A percentile compares a stretch with the other conserved stretches of the same genome.
Conservation (phyloP, 208 protist species). For the Acanthamoeba castellanii region DNA sequence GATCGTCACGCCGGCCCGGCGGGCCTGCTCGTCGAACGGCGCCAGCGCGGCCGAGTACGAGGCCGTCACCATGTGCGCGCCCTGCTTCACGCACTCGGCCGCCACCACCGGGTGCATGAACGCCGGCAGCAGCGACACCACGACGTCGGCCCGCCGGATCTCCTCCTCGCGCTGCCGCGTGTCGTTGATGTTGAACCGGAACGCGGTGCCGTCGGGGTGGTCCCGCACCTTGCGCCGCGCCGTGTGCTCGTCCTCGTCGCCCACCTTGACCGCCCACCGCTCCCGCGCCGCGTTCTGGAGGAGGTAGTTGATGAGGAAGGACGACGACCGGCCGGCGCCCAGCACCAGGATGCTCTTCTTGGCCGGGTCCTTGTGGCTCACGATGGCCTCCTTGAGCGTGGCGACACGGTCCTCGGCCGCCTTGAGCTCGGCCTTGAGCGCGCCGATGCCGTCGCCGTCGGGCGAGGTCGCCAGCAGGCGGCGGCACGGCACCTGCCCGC, state of each 20-base stretch:
- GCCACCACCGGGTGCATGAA: slow-evolving; percentile 75
- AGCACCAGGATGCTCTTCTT: neutral
- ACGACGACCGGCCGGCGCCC: slow-evolving; percentile 23
- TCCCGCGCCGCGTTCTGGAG: neutral
- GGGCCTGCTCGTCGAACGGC: slow-evolving; percentile 77
- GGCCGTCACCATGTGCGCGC: slow-evolving; percentile 80
- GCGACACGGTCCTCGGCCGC: neutral
- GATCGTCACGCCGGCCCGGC: slow-evolving; percentile 78
- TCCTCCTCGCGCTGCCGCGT: slow-evolving; percentile 59
- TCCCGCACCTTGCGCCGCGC: neutral
- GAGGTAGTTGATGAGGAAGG: slow-evolving; percentile 29
- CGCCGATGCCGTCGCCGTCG: neutral
- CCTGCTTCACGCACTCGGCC: slow-evolving; percentile 71
- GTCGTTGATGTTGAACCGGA: slow-evolving; percentile 70
- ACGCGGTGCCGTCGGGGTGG: slow-evolving; percentile 20
- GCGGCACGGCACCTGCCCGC: neutral
- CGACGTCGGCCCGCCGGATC: slow-evolving; percentile 76
- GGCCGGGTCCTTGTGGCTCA: neutral
- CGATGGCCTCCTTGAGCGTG: neutral
- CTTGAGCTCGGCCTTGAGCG: slow-evolving; percentile 24
- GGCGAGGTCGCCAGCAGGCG: neutral
- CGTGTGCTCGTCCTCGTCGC: slow-evolving; percentile 22
- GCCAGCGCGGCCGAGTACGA: neutral
- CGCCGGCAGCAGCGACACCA: slow-evolving; percentile 82
- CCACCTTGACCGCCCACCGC: slow-evolving; percentile 31